These are phyloP conservation scores for Saccharum hybrid DNA, from an alignment of 202 grass and related monocot species.

Conservation along the genomic window DNA sequence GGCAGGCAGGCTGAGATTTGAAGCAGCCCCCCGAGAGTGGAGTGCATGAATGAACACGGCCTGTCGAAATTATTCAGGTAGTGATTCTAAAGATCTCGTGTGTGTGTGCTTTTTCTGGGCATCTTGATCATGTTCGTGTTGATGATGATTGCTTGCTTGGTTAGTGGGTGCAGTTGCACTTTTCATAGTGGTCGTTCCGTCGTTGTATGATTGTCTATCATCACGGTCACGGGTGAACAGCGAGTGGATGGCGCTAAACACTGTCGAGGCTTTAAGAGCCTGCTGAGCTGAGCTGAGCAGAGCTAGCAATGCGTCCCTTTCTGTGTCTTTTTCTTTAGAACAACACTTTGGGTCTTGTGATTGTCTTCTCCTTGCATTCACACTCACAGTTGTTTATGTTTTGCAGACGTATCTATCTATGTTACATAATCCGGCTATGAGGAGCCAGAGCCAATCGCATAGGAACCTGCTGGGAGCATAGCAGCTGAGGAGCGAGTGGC, in stretches of 20 bases:
- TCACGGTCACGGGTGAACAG: background rate
- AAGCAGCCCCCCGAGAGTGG: no score
- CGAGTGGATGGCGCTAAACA: background rate
- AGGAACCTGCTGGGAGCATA: background rate
- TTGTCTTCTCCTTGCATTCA: background rate
- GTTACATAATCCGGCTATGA: background rate
- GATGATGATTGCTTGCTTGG: background rate
- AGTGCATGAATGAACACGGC: no score
- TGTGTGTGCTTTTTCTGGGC: no score
- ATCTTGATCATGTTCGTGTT: no score
- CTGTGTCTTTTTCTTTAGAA: background rate
- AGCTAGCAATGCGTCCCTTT: background rate
- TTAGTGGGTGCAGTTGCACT: background rate
- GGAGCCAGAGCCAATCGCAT: background rate
- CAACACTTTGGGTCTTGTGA: background rate
- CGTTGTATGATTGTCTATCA: background rate
- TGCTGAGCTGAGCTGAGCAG: background rate
- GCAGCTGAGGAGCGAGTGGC: background rate
- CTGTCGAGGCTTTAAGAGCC: constrained; percentile 20
- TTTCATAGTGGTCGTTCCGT: background rate
- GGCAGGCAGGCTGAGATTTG: no score
- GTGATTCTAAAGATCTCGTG: no score
- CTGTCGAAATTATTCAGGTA: no score
- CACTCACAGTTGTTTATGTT: background rate
- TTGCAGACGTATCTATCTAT: background rate